phyloP scores from a whole-genome alignment of 306 rosid species.

The Herpetospermum pedunculosum region DNA sequence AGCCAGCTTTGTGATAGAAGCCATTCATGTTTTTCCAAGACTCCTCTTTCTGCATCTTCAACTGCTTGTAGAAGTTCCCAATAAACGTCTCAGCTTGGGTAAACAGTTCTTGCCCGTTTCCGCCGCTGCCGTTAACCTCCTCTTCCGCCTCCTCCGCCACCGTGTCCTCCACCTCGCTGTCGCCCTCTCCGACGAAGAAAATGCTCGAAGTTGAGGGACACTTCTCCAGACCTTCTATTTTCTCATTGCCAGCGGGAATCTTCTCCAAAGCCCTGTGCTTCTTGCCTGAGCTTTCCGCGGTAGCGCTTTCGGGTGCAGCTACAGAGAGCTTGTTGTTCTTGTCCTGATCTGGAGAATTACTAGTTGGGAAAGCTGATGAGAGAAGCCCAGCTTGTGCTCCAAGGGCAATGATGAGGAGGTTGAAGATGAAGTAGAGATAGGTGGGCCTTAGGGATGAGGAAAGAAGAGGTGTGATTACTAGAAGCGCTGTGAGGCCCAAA shows the following conservation, averaged over 20 bases:
- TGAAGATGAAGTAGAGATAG: slow-evolving; percentile 50
- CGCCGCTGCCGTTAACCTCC: slow-evolving; percentile 21
- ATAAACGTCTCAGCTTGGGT: slow-evolving; percentile 72
- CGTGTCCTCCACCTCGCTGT: slow-evolving; percentile 26
- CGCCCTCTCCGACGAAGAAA: slow-evolving; percentile 43
- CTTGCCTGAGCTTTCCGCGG: not conserved
- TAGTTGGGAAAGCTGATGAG: slow-evolving; percentile 29
- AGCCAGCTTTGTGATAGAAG: slow-evolving; percentile 29
- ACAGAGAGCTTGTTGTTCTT: slow-evolving; percentile 16
- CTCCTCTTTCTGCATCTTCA: slow-evolving; percentile 78
- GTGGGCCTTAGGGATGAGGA: slow-evolving; percentile 49
- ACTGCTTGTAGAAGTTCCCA: slow-evolving; percentile 65
- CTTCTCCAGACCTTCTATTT: slow-evolving; percentile 28
- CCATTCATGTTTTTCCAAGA: slow-evolving; percentile 43
- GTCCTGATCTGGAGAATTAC: slow-evolving; percentile 26
- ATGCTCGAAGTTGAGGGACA: slow-evolving; percentile 54
- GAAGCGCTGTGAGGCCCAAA: slow-evolving; percentile 28
- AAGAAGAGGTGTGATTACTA: slow-evolving; percentile 42
- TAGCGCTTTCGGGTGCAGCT: not conserved
- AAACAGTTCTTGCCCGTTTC: slow-evolving; percentile 49
- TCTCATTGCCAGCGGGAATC: not conserved
- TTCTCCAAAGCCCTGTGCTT: slow-evolving; percentile 21
- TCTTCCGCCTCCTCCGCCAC: slow-evolving; percentile 28
- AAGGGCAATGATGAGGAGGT: slow-evolving; percentile 49
- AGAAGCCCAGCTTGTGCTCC: slow-evolving; percentile 78